Percentiles rank a stretch among this genome's conserved stretches.
Evolutionary conservation across 768 basidiomycete species (phyloP).

Genomic region (Amylocystis lapponica): DNA sequence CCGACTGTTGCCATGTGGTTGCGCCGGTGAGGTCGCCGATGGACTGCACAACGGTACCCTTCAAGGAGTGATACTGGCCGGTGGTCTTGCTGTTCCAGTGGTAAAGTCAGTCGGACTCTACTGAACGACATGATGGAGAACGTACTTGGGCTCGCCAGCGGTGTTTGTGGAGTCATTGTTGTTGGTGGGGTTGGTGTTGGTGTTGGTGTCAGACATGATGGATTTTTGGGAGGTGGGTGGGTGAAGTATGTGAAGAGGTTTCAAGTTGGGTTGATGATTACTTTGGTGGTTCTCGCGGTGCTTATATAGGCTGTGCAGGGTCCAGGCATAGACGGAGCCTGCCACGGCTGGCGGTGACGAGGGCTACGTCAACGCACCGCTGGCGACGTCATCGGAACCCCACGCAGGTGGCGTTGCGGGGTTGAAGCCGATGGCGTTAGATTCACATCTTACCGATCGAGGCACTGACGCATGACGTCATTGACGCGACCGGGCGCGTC

Average conservation of each 20-base stretch:
- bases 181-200: constrained; percentile 6
- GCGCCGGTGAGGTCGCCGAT: constrained; percentile 39
- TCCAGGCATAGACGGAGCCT: neutral
- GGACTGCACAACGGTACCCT: constrained; percentile 31
- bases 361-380: neutral
- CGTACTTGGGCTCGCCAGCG: constrained; percentile 20
- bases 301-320: neutral
- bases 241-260: neutral
- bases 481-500: neutral
- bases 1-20: constrained; percentile 35
- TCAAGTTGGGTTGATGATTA: neutral
- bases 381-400: neutral
- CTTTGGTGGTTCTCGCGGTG: neutral
- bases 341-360: neutral
- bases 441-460: neutral
- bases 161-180: constrained; percentile 15
- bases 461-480: constrained; percentile 1
- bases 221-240: neutral
- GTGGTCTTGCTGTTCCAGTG: constrained; percentile 26
- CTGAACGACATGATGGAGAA: too few relatives aligned
- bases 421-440: neutral
- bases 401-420: neutral
- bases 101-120: neutral
- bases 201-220: constrained; percentile 19
- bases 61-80: constrained; percentile 34